Evolutionary conservation across 352 stramenopile species (phyloP), one percentile per base, ranked within the genome.

Genomic region (Phytophthora sp.): DNA sequence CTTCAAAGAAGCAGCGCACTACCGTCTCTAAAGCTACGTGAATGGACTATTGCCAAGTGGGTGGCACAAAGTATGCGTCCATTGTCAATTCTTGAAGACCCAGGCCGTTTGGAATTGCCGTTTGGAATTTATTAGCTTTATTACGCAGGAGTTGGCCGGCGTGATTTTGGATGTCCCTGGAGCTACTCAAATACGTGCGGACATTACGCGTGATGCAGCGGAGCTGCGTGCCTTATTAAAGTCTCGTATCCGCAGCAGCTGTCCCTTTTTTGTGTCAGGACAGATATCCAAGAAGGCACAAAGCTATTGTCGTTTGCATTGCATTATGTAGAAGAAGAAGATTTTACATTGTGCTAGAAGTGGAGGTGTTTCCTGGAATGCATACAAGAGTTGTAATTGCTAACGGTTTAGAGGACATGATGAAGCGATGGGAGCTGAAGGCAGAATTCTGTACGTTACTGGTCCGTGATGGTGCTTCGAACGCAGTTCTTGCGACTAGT

Each of bases 211-310:
- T 42, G 8, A 38, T 6, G 44, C 51, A 4, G 42, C 33, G 2
- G 44, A 68, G 16, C 13, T 68, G 11, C 47, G 58, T 27, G 58
- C 36, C 21, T 44, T 27, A 1, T 39, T 66, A 12, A 66, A 59
- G 41, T 4, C 15, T 41, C 13, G 9, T 9, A 41, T 66, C 12
- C 26, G 13, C 4, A 21, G 1, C 1, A 16, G 24, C 9, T 57
- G 51, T 12, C 24, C 12, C 1, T 63, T 45, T 35, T 61, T 42
- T 62, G 49, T 5, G 24, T 57, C 4, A 68, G 51, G 1, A 63
- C 60, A 6, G 51, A 68, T 21, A 57, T 57, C 12, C 24, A 18
- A 8, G 2, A 42, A 23, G 18, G 35, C 57, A 1, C 31, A 57
- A 4, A 57, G 33, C 9, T 65, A 46, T 27, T 65, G 35, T 20